Conservation (phyloP, 2,329 filamentous ascomycete species). For the Tympanopsis confertula region DNA sequence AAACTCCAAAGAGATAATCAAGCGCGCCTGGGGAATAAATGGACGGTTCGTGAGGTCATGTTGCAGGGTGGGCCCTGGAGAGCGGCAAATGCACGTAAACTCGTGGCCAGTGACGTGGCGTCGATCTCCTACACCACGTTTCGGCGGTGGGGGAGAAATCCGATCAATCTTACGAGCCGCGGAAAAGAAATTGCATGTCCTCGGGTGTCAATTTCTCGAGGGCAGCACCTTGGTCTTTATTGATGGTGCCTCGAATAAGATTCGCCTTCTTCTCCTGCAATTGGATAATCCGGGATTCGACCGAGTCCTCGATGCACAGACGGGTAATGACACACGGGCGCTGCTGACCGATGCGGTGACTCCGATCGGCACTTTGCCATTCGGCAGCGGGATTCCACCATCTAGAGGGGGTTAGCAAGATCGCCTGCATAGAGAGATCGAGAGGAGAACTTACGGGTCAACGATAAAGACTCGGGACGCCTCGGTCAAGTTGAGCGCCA, state of each 20-base stretch:
- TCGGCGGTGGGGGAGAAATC: too few relatives aligned
- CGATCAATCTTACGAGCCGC: slow-evolving; percentile 46
- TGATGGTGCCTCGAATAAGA: slow-evolving; percentile 96
- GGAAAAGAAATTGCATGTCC: slow-evolving; percentile 94
- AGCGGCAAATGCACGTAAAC: too few relatives aligned
- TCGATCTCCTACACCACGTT: too few relatives aligned
- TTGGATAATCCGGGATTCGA: slow-evolving; percentile 89
- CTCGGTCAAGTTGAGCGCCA: slow-evolving; percentile 89
- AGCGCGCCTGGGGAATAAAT: too few relatives aligned
- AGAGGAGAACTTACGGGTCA: slow-evolving; percentile 61
- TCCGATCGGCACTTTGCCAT: slow-evolving; percentile 92
- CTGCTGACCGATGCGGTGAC: slow-evolving; percentile 89
- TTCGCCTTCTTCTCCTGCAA: slow-evolving; percentile 97
- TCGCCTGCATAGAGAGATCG: neutral
- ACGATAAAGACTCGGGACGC: slow-evolving; percentile 92
- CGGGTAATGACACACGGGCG: slow-evolving; percentile 89
- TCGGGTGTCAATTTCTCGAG: slow-evolving; percentile 84
- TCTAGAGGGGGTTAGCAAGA: slow-evolving; percentile 25
- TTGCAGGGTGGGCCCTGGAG: too few relatives aligned
- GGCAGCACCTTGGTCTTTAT: slow-evolving; percentile 69
- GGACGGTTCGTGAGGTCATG: too few relatives aligned
- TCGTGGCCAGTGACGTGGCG: too few relatives aligned
- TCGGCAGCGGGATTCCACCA: slow-evolving; percentile 99
- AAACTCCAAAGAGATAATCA: too few relatives aligned
- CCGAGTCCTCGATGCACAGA: slow-evolving; percentile 90